Evolutionary conservation across 78 protist genomes (phyloP), one percentile per base, ranked within the genome.

Genomic region (Guillardia theta): DNA sequence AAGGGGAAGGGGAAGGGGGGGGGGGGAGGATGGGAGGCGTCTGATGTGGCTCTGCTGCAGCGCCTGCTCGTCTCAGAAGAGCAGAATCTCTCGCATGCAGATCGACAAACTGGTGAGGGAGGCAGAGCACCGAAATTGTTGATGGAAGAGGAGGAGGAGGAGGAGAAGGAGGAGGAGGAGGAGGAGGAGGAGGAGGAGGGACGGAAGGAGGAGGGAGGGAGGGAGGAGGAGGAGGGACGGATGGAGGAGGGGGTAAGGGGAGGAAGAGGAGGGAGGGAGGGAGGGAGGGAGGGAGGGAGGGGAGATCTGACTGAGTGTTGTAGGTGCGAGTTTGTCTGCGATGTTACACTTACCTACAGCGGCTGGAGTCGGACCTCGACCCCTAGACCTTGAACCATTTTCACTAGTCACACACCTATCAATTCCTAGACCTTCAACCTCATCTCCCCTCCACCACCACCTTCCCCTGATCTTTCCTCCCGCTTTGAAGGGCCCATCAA

Each of bases 281-380:
- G 30, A 15, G 30, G 58, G 30, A 50, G 58, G 58, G 15, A 50
- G 30, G 58, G 30, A 15, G 30, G 58, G 30, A 50, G 10, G 58
- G 58, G 58, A 10, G 15, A 19, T 10, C 58, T 50, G 30, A 19
- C 58, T 50, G 58, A 10, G 15, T 15, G 58, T 15, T 50, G 70
- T 30, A 58, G 87, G 87, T 70, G 87, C 87, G 87, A 1, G 87
- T 70, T 37, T 70, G 87, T 43, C 45, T 18, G 87, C 87, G 87
- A 15, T 70, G 87, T 43, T 24, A 36, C 87, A 36, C 87, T 15
- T 70, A 70, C 87, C 87, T 70, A 15, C 87, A 70, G 44, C 87
- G 87, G 27, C 9, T 70, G 39, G 39, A 70, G 45, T 37, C 87
- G 47, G 87, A 58, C 70, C n/a, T n/a, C n/a, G n/a, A n/a, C n/a